A percentile compares a stretch with the other conserved stretches of the same genome.
phyloP scores from a whole-genome alignment of 345 rosid species.

The Nephelium lappaceum region DNA sequence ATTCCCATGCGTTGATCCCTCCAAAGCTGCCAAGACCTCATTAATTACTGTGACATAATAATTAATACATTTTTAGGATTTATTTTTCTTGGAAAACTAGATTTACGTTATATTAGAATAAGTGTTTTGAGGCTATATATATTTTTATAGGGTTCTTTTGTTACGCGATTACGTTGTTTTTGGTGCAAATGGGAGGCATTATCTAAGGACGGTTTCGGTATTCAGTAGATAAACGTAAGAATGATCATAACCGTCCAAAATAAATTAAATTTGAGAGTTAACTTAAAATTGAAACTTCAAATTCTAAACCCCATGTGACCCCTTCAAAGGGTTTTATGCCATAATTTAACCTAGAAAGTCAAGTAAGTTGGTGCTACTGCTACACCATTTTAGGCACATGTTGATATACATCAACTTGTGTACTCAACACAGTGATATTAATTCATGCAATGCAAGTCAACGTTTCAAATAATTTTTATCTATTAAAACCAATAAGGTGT shows the following conservation, averaged over 20 bases:
- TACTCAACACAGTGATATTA: not conserved
- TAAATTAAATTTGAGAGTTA: not conserved
- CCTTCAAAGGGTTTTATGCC: not conserved
- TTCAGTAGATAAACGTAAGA: conserved; percentile 7
- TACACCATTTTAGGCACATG: not conserved
- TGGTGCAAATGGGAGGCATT: conserved; percentile 4
- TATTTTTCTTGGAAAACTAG: not conserved
- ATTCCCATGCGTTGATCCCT: conserved; percentile 16
- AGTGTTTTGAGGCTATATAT: conserved; percentile 11
- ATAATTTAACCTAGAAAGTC: conserved; percentile 4
- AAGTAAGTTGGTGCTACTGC: not conserved
- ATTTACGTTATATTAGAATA: conserved; percentile 9
- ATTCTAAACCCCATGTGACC: not conserved
- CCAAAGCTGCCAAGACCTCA: not conserved
- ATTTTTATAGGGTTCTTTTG: not conserved
- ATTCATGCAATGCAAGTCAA: not conserved
- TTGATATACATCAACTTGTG: not conserved
- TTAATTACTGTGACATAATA: not conserved
- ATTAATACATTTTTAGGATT: not conserved
- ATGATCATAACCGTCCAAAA: conserved; percentile 36
- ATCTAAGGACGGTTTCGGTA: conserved; percentile 22
- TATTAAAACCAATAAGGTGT: too few species aligned
- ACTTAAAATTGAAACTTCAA: not conserved
- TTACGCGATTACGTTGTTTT: conserved; percentile 5
- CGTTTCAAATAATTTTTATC: not conserved